Base-by-base conservation (phyloP, 129 eudicot genomes). In the Lonicera japonica region DNA sequence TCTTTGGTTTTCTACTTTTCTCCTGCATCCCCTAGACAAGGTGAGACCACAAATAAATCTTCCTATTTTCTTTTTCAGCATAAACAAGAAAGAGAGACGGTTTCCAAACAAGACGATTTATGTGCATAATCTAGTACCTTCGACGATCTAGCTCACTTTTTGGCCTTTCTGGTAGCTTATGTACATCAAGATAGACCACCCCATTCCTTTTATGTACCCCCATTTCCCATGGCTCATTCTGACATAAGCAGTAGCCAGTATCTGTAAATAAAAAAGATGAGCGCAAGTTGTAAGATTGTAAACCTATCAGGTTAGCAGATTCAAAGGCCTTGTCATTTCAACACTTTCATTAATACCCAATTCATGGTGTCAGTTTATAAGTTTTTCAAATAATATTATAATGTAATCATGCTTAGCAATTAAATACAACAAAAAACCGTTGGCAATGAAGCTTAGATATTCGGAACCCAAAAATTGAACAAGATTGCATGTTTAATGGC, bases 201-300 rank as follows among this genome's bases (percentile, higher is more conserved):
- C 99, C 99, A 53, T 88, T 92, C 71, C 99, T 80, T 77, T 82
- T 92, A 73, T 92, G 99, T 48, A 92, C 99, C 67, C 99, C 99
- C 99, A 92, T 92, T 79, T 92, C 99, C 99, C 99, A 92, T 22
- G 99, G 95, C 52, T 92, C 99, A 38, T 88, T 70, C 96, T 85
- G 59, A 88, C 76, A 77, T 88, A 92, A 76, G 95, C 95, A 73
- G 99, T 92, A 16, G 96, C 92, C 82, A 92, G 47, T 75, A 92
- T 88, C 99, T 92, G 85, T 67, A 73, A 58, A 67, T 53, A 60
- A 65, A 72, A 48, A 25, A 52, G 55, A 59, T 11, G 48, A 58
- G 66, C 29, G 36, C 36, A 29, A 25, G 11, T 50, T 54, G 50
- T 43, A 43, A 29, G 6, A 2, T 29, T 29, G 36, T 1, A 29